These are phyloP conservation scores for Trifolium pratense DNA, from an alignment of 306 rosid species.

Conservation along the genomic window DNA sequence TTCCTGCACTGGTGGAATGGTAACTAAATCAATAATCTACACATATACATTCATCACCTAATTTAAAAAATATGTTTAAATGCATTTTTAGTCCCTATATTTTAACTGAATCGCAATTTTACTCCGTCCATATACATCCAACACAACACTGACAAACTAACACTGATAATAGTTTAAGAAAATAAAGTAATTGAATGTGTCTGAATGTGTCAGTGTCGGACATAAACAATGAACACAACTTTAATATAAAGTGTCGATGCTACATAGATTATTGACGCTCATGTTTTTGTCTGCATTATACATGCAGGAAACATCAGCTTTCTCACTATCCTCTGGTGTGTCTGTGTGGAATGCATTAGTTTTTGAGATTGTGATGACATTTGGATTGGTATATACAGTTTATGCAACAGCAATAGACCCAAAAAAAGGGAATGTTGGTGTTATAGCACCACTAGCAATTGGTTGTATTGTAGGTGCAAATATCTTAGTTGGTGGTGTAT, in stretches of 20 bases:
- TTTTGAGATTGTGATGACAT: constrained; percentile 51
- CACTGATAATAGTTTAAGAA: not conserved
- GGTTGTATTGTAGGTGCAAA: constrained; percentile 53
- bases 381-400: constrained; percentile 50
- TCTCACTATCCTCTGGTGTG: constrained; percentile 44
- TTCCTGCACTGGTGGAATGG: constrained; percentile 50
- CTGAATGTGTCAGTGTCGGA: not conserved
- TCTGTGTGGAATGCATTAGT: constrained; percentile 46
- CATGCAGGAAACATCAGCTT: constrained; percentile 48
- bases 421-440: constrained; percentile 42
- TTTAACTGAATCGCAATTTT: too few relatives aligned
- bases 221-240: not conserved
- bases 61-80: too few relatives aligned
- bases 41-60: not conserved
- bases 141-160: too few relatives aligned
- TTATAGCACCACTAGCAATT: constrained; percentile 56
- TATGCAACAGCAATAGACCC: constrained; percentile 51
- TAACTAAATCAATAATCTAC: constrained; percentile 12
- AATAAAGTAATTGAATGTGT: not conserved
- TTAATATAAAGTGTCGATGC: too few relatives aligned
- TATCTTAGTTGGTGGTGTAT: constrained; percentile 75
- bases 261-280: not conserved
- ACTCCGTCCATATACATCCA: too few relatives aligned
- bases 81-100: too few relatives aligned
- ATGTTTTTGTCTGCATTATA: not conserved